Evolutionary conservation across 129 eudicot species (phyloP).

Genomic region (Apium graveolens): DNA sequence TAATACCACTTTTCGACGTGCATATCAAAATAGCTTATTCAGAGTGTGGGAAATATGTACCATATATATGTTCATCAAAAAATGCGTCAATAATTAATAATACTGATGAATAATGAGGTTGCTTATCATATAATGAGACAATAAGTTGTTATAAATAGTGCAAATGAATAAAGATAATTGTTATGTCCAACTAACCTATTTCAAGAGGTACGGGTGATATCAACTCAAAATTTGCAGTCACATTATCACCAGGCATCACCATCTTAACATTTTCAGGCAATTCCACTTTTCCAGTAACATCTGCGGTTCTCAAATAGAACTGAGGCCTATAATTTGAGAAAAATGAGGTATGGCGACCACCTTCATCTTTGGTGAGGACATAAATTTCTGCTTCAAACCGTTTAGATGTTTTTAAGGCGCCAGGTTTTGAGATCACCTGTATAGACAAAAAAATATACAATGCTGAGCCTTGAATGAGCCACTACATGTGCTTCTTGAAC

Average conservation of each 20-base stretch:
- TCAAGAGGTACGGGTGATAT: constrained; percentile 17
- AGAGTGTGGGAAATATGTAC: background rate
- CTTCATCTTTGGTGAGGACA: constrained; percentile 24
- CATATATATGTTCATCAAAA: background rate
- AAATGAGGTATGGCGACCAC: constrained; percentile 24
- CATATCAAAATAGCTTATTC: background rate
- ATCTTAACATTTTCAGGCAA: constrained; percentile 22
- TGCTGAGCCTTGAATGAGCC: background rate
- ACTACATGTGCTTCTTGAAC: background rate
- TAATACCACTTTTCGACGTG: background rate
- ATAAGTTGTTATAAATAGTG: background rate
- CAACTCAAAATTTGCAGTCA: constrained; percentile 17
- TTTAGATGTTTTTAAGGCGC: constrained; percentile 11
- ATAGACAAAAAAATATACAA: background rate
- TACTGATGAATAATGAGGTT: background rate
- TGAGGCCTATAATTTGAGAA: constrained; percentile 22
- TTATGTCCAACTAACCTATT: constrained; percentile 11
- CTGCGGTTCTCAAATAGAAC: constrained; percentile 24
- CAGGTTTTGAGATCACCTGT: constrained; percentile 20
- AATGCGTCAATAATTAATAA: background rate
- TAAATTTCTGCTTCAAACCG: constrained; percentile 18
- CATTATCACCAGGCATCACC: constrained; percentile 30
- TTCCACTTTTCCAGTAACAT: constrained; percentile 21
- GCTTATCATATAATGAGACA: background rate
- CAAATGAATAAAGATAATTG: background rate